A percentile compares a stretch with the other conserved stretches of the same genome.
These are phyloP conservation scores for Cryptococcus wingfieldii DNA, from an alignment of 1,284 basidiomycete species.

Conservation along the genomic window DNA sequence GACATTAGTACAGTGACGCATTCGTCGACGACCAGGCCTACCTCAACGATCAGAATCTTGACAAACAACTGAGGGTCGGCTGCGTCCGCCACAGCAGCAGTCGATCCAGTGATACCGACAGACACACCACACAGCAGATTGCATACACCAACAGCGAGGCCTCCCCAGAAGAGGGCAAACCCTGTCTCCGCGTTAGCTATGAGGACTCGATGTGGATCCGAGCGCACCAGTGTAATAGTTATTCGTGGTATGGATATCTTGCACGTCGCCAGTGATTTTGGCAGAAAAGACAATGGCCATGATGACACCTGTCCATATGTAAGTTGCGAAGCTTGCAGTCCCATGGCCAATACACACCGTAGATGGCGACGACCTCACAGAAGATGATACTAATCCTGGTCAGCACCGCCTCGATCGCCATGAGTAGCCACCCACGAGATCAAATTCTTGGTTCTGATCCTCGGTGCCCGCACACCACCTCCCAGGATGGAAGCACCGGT, in stretches of 20 bases:
- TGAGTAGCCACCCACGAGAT: constrained; percentile 65
- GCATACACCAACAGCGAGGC: constrained; percentile 77
- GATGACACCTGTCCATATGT: constrained; percentile 57
- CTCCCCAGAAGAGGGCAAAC: constrained; percentile 91
- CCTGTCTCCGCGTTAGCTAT: constrained; percentile 51
- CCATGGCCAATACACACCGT: constrained; percentile 61
- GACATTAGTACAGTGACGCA: constrained; percentile 9
- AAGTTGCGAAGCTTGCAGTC: neutral
- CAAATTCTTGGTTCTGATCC: constrained; percentile 95
- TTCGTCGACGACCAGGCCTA: constrained; percentile 12
- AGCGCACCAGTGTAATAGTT: constrained; percentile 83
- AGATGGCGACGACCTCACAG: constrained; percentile 97
- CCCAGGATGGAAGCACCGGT: constrained; percentile 93
- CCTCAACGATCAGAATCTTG: constrained; percentile 86
- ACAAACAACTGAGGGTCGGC: constrained; percentile 89
- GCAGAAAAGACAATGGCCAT: constrained; percentile 90
- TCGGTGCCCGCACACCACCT: constrained; percentile 87
- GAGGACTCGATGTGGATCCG: neutral
- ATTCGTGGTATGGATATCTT: constrained; percentile 67
- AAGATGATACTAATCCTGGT: constrained; percentile 74
- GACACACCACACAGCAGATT: constrained; percentile 90
- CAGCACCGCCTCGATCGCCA: neutral
- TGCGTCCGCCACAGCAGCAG: constrained; percentile 85
- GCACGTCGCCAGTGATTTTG: constrained; percentile 62
- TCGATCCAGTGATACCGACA: constrained; percentile 87